phyloP scores from a whole-genome alignment of 2,329 filamentous ascomycete species.

The Epichloe uncinata region DNA sequence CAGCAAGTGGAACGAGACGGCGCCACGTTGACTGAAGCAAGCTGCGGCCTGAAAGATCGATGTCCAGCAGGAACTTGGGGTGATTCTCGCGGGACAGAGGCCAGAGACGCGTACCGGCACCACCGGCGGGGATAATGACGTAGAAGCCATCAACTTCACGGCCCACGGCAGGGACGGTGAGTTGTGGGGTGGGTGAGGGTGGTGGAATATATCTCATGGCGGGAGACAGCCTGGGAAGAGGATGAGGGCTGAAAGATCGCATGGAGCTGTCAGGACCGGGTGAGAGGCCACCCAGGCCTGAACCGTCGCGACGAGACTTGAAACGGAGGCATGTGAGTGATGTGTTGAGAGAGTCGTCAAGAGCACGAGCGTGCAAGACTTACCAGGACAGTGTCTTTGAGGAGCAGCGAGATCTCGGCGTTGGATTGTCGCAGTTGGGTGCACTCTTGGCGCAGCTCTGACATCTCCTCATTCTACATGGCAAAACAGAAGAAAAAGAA shows the following conservation, averaged over 20 bases:
- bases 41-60: constrained; percentile 14
- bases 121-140: constrained; percentile 15
- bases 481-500: neutral
- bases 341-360: neutral
- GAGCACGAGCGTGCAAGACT: neutral
- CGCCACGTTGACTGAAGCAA: constrained; percentile 15
- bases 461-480: constrained; percentile 12
- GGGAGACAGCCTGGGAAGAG: constrained; percentile 6
- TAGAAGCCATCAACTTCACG: constrained; percentile 16
- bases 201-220: constrained; percentile 7
- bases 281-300: constrained; percentile 3
- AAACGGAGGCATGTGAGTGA: neutral
- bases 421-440: constrained; percentile 13
- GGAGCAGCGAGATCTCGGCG: constrained; percentile 11
- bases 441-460: constrained; percentile 12
- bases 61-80: constrained; percentile 15
- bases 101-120: constrained; percentile 15
- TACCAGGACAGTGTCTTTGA: constrained; percentile 11
- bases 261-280: constrained; percentile 4
- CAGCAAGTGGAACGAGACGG: constrained; percentile 14
- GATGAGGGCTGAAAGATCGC: constrained; percentile 7
- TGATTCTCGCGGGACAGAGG: constrained; percentile 15
- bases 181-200: constrained; percentile 6
- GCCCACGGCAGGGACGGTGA: constrained; percentile 6
- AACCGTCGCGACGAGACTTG: constrained; percentile 4